Evolutionary conservation across 2,329 filamentous ascomycete genomes (phyloP), one percentile per base, ranked within the genome.

Genomic region (Macrophomina phaseolina): DNA sequence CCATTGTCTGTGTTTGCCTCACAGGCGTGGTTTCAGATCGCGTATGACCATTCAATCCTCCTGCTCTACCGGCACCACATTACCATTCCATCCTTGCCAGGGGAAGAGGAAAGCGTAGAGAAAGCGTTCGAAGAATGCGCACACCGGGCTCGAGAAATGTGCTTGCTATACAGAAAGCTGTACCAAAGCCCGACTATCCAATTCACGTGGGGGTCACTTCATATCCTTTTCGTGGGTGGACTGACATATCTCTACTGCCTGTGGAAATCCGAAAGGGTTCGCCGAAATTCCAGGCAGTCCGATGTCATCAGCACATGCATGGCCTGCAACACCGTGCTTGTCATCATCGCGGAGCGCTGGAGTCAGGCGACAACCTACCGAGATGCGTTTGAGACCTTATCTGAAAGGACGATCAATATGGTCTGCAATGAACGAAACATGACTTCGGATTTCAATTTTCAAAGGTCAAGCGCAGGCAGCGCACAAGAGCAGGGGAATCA

Each of bases 1-100:
- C 67, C 70, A 9, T 67, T 70, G 16, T 67, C 75, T 0, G 74
- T 78, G 2, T 81, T 79, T 67, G 74, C 77, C 0, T 79, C 79
- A 0, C 67, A 67, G 5, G 73, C 76, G 12, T 81, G 79, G 79
- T 81, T 81, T 55, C 67, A 73, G 3, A 70, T 81, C 1, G 77
- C 76, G 1, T 81, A 81, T 55, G 69, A 80, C 65, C 75, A 81
- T 65, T 77, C 78, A 1, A 75, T 81, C 28, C 70, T 81, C 5
- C 69, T 81, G 2, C 70, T 82, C 1, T 80, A 81, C 62, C 73
- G 78, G 1, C 74, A 56, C 30, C 69, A 66, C 38, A 66, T 70
- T 36, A 67, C 56, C 12, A 40, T 40, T 34, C 34, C 48, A 14
- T 32, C 40, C 38, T 14, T n/a, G 18, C 34, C 8, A 30, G 51